Base-by-base conservation (phyloP, 495 filamentous ascomycete genomes). In the Penicillium roqueforti region DNA sequence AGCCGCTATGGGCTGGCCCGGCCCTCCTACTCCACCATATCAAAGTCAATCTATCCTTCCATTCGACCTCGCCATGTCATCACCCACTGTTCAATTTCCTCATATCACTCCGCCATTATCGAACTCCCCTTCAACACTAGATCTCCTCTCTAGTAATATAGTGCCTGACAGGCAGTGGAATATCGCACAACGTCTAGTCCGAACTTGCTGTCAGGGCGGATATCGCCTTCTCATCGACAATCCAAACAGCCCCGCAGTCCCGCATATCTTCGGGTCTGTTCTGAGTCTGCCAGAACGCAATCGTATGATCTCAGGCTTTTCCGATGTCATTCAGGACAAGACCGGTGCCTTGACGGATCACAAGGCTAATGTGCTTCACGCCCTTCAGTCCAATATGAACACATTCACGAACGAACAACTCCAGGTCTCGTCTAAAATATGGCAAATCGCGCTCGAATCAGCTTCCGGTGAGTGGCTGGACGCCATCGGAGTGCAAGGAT, bases 101-200 rank as follows among this genome's bases (percentile, higher is more conserved):
- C 52, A 53, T 47, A 25, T 53, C 13, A 38, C 20, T 20, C 47
- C 48, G 26, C 39, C 54, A 23, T 18, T 57, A 25, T 56, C 55
- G 20, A 59, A 43, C 28, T 56, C 48, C 28, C 54, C 56, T 18
- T 20, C 43, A 20, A 45, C 49, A 29, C 16, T 62, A 39, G 40
- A 26, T 4, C 6, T 19, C 7, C 42, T 52, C 9, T 36, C 59
- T 23, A 47, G 31, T 6, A 55, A 40, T 50, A 40, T 54, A 56
- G 22, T 47, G 20, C 52, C 59, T 36, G 51, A 61, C 47, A 50
- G 31, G 16, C 51, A 31, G 18, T 57, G 60, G 60, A 61, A 44
- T 26, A 47, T 70, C 37, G 60, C 65, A 32, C 68, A 70, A 9
- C 68, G 53, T 46, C 56, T 70, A 22, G 68, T 70, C 26, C 60